Evolutionary conservation across 208 protist species (phyloP).

Genomic region (Wallacemonas collosoma): DNA sequence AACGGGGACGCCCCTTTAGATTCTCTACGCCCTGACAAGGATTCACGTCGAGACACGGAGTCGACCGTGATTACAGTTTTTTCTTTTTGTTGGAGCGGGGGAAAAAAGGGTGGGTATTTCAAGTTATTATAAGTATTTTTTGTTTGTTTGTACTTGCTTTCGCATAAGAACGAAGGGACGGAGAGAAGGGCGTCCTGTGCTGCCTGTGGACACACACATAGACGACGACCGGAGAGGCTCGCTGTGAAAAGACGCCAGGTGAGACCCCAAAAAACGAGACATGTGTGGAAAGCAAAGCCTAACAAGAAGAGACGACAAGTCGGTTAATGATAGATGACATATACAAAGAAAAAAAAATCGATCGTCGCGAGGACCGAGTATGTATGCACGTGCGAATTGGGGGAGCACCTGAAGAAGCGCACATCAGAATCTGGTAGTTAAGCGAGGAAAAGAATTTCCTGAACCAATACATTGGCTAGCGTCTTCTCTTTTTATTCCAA

Average conservation of each 20-base stretch:
- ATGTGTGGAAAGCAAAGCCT: too few relatives aligned
- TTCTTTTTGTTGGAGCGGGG: constrained; percentile 1
- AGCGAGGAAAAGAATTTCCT: too few relatives aligned
- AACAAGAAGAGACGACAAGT: too few relatives aligned
- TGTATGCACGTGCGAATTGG: too few relatives aligned
- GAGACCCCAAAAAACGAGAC: too few relatives aligned
- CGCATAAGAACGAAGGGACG: too few relatives aligned
- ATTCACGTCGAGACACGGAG: background rate
- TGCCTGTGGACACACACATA: too few relatives aligned
- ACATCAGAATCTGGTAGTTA: too few relatives aligned
- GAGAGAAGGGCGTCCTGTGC: too few relatives aligned
- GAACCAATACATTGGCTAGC: background rate
- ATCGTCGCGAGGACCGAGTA: background rate
- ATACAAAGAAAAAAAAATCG: constrained; percentile 17
- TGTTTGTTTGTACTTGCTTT: background rate
- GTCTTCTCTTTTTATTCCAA: background rate
- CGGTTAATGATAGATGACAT: background rate
- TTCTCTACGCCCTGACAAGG: background rate
- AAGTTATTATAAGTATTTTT: background rate
- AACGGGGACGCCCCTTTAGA: background rate
- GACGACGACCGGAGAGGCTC: too few relatives aligned
- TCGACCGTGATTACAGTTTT: background rate
- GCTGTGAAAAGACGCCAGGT: too few relatives aligned
- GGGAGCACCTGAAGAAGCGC: too few relatives aligned
- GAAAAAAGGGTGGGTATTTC: constrained; percentile 2